Evolutionary conservation across 1,284 basidiomycete species (phyloP), one percentile per base, ranked within the genome.

Genomic region (Apiotrichum brassicae): DNA sequence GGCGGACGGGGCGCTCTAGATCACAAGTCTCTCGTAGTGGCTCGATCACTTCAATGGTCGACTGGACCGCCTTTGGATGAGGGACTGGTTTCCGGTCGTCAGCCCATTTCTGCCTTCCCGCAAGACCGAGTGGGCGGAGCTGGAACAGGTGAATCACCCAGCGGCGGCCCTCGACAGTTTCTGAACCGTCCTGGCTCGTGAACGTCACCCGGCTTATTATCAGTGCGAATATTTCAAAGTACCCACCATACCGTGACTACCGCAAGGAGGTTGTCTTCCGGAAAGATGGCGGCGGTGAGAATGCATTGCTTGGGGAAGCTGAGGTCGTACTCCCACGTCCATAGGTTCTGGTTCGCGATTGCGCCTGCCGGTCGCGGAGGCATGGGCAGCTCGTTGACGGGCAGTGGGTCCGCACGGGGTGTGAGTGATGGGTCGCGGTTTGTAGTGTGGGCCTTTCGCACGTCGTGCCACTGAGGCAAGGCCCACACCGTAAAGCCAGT

Each of bases 401-500:
- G 12, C 11, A 47, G 35, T 5, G 37, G 33, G 37, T 46, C 49
- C 12, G n/a, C 34, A 8, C 33, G 30, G 1, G 26, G 18, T 1
- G 12, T 18, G 26, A 20, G 32, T 14, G 11, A 1, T 0, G 18
- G 3, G 34, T 46, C 39, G 2, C 34, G 34, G 30, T 42, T 32
- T 2, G 16, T n/a, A 4, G 18, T 6, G 18, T 24, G 6, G 1
- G 37, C 28, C 40, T 22, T 23, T 8, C 24, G 40, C 23, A 46
- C 50, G 18, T 52, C 50, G 28, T 34, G 30, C 24, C 38, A 34
- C 9, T 32, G 30, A 3, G 50, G 50, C 1, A 52, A 35, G 4
- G 35, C 24, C 40, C 41, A 43, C 13, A 48, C 41, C 2, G 41
- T 35, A 45, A 45, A 52, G 8, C 50, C 50, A 2, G 50, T 48